Base-by-base conservation (phyloP, 371 early-diverging fungal species). In the Mortierella sp. region DNA sequence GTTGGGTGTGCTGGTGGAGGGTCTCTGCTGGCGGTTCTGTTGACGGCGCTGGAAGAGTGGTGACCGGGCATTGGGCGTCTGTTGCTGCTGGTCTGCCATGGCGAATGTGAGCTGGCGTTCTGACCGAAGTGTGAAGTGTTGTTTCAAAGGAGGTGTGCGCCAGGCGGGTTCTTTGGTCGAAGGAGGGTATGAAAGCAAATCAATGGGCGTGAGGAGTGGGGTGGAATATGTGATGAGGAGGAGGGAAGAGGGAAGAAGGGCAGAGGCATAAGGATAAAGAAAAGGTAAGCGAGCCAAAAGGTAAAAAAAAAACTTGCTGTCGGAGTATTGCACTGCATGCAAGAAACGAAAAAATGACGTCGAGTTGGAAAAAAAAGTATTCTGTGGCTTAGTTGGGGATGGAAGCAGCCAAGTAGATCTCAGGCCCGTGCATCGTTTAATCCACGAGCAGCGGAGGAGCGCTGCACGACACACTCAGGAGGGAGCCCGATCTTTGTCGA, bases 1-100 rank as follows among this genome's bases (percentile, higher is more conserved):
- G 63, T 63, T 32, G 6, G 79, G 84, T 8, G 89, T 78, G 16
- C 79, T 81, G 4, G 86, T 78, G 38, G 78, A 78, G 24, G 79
- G 75, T 27, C 71, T 71, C n/a, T 78, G 83, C 10, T 79, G 80
- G 60, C 71, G 82, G 12, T 79, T 79, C 48, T 84, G 79, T 41
- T 79, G 86, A 7, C 76, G 70, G 44, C 72, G 71, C 58, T 85
- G 78, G 60, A 79, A 73, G n/a, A 79, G 76, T 6, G 79, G 75
- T 35, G 79, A 75, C 43, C 75, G 77, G 60, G 75, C 70, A 72
- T 75, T 79, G 54, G 71, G 49, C 27, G 70, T 29, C 55, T 68
- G 79, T 24, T 71, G 71, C 29, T 74, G 60, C 41, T 75, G 77
- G 55, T 77, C 71, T 18, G 70, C 48, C 81, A 81, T 81, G 68